Evolutionary conservation across 2,329 filamentous ascomycete species (phyloP).

Genomic region (Neurospora sp.): DNA sequence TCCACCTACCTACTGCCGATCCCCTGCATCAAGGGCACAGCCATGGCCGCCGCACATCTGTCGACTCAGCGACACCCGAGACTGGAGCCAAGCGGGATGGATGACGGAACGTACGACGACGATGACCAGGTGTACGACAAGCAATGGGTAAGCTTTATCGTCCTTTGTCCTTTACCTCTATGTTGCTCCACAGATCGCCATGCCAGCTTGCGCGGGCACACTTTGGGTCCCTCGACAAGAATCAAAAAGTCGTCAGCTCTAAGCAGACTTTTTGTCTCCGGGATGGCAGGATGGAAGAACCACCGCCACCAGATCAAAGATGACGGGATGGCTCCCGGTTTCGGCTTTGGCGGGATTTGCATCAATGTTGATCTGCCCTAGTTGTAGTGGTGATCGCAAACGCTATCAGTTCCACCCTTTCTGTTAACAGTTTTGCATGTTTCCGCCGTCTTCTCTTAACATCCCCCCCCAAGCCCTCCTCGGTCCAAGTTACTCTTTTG

Average conservation of each 20-base stretch:
- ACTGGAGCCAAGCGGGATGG: not conserved
- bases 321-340: not conserved
- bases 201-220: not conserved
- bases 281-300: too few relatives aligned
- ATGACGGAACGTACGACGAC: not conserved
- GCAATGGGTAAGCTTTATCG: slow-evolving; percentile 33
- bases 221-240: not conserved
- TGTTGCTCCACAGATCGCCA: not conserved
- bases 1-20: not conserved
- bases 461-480: not conserved
- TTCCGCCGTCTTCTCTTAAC: not conserved
- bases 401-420: not conserved
- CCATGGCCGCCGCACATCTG: not conserved
- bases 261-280: too few relatives aligned
- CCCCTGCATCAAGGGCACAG: not conserved
- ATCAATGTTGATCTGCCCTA: not conserved
- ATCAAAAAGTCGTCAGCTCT: not conserved
- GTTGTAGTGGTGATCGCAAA: not conserved
- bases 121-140: slow-evolving; percentile 22
- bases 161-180: not conserved
- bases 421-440: not conserved
- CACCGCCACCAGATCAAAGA: not conserved
- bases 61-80: not conserved
- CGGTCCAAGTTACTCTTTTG: too few relatives aligned
- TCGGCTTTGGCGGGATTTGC: not conserved